Conservation (phyloP, 2,329 filamentous ascomycete genomes). For the Cladophialophora bantiana region DNA sequence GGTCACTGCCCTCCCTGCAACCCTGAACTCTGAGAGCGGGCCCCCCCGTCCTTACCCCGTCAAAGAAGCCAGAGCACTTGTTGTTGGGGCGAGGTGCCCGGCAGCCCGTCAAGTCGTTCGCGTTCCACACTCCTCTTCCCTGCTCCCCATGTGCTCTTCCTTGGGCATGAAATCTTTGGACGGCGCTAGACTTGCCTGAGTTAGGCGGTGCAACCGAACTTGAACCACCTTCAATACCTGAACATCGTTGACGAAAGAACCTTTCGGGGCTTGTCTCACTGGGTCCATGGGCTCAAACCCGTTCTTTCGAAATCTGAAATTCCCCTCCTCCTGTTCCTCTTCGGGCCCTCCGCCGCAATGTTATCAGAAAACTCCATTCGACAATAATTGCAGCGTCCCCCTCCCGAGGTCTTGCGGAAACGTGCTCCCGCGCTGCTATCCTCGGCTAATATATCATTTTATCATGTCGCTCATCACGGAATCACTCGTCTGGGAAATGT, state of each 20-base stretch:
- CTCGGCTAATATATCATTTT: constrained; percentile 7
- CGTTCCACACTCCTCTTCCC: not conserved
- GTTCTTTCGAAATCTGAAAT: not conserved
- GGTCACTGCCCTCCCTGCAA: not conserved
- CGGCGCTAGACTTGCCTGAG: constrained; percentile 20
- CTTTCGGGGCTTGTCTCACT: constrained; percentile 7
- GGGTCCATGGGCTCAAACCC: constrained; percentile 6
- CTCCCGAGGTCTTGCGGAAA: not conserved
- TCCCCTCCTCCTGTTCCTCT: not conserved
- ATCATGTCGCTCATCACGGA: not conserved
- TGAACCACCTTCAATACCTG: constrained; percentile 14
- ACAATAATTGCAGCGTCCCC: not conserved
- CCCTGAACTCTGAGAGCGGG: not conserved
- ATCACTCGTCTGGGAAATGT: constrained; percentile 6
- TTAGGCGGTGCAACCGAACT: constrained; percentile 14
- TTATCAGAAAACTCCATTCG: not conserved
- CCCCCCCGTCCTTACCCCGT: not conserved
- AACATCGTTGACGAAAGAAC: constrained; percentile 23
- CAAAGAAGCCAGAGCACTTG: constrained; percentile 1
- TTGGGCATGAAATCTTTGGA: constrained; percentile 1
- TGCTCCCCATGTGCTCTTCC: not conserved
- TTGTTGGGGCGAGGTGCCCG: not conserved
- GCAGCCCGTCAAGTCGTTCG: not conserved
- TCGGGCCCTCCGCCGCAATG: not conserved
- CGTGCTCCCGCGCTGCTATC: not conserved